Evolutionary conservation across 805 yeast genomes (phyloP), one percentile per base, ranked within the genome.

Genomic region (Scheffersomyces lignosus): DNA sequence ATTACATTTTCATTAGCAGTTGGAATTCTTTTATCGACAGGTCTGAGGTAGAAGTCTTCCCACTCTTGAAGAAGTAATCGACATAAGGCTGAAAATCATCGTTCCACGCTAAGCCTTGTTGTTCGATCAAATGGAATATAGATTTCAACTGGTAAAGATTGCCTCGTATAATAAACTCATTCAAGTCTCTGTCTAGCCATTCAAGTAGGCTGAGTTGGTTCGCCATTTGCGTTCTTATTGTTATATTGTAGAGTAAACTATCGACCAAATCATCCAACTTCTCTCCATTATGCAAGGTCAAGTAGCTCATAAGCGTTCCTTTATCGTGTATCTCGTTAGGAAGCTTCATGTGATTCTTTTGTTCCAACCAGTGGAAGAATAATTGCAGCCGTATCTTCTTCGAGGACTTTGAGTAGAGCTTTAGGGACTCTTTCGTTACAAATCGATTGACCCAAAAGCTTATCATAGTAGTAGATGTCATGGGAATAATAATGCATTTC

Each of bases 201-300:
- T 48, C 27, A 10, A 39, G 6, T 23, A 54, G 22, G 18, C 29
- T 15, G 18, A 36, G 24, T 33, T 50, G 52, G 39, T 65, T 68
- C 4, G 45, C 29, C 4, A 45, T 31, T 15, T 81, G 79, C 9
- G 60, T 49, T 10, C 64, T 35, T 68, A 77, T 74, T 1, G 76
- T 67, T 2, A 80, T 41, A 1, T 78, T 84, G 53, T 83, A 87
- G 12, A 82, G 58, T n/a, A 82, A 59, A 1, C 83, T 69, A 52
- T 83, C 90, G 6, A 80, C 75, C 37, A 82, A 59, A 52, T 83
- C 90, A 52, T 83, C 90, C 29, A 75, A 74, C 51, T 82, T 82
- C 15, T 53, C 56, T 7, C 24, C 10, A 7, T 20, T 20, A 7
- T 20, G 24, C 10, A 20, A 10, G 10, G 7, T 10, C 24, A 20